These are phyloP conservation scores for Collybia sordida DNA, from an alignment of 768 basidiomycete species.

Conservation along the genomic window DNA sequence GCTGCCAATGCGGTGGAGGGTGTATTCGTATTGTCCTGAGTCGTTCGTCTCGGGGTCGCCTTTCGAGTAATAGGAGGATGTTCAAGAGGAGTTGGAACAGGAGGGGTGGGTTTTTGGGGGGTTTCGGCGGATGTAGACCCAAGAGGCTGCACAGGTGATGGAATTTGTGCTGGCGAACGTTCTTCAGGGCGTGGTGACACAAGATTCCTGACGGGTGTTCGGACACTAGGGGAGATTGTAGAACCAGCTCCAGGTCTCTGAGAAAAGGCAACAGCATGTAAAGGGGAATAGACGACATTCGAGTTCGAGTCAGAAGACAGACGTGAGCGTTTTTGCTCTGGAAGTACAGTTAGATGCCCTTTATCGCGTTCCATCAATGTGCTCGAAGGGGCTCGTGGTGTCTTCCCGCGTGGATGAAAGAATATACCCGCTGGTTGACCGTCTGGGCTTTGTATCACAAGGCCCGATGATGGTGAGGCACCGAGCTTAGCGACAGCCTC, in stretches of 20 bases:
- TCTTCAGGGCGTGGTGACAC: not conserved
- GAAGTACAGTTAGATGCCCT: slow-evolving; percentile 29
- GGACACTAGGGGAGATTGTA: slow-evolving; percentile 1
- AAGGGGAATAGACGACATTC: slow-evolving; percentile 29
- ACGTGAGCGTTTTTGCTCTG: slow-evolving; percentile 21
- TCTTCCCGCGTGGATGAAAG: slow-evolving; percentile 76
- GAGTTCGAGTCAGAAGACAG: slow-evolving; percentile 20
- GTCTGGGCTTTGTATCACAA: slow-evolving; percentile 90
- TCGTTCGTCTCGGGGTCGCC: slow-evolving; percentile 1
- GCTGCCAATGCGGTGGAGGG: slow-evolving; percentile 26
- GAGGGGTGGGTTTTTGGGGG: slow-evolving; percentile 7
- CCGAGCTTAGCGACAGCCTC: slow-evolving; percentile 70
- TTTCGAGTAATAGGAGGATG: slow-evolving; percentile 7
- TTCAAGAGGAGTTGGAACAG: slow-evolving; percentile 12
- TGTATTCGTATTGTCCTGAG: slow-evolving; percentile 5
- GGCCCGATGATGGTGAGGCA: slow-evolving; percentile 76
- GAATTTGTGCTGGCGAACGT: not conserved
- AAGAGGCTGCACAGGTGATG: not conserved
- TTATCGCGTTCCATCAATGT: slow-evolving; percentile 48
- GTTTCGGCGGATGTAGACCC: slow-evolving; percentile 7
- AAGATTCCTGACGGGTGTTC: slow-evolving; percentile 6
- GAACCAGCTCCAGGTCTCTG: slow-evolving; percentile 8
- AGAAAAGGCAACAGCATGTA: slow-evolving; percentile 26
- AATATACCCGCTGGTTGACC: slow-evolving; percentile 95
- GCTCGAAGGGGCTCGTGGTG: slow-evolving; percentile 30